These are phyloP conservation scores for Isatis lusitanica DNA, from an alignment of 441 rosid genomes.

Conservation along the genomic window DNA sequence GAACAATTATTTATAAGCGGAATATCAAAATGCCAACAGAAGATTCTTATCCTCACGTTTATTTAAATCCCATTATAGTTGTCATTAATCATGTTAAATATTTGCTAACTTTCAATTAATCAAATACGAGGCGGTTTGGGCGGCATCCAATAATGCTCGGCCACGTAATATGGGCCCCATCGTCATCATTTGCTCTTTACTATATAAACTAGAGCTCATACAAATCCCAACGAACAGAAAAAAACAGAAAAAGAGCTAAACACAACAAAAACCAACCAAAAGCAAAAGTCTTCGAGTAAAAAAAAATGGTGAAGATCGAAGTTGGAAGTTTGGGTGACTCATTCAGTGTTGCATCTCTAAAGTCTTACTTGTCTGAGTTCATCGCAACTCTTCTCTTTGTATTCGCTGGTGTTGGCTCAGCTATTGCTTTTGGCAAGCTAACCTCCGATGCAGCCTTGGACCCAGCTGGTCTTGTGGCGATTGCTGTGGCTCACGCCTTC, in stretches of 20 bases:
- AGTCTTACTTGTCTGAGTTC: constrained; percentile 74
- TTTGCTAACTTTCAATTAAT: constrained; percentile 23
- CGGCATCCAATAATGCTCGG: constrained; percentile 42
- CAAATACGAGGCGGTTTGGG: constrained; percentile 57
- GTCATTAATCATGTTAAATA: constrained; percentile 6
- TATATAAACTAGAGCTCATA: constrained; percentile 25
- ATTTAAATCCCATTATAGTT: constrained; percentile 22
- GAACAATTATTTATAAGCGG: background rate
- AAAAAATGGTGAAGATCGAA: constrained; percentile 68
- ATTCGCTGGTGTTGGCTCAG: constrained; percentile 91
- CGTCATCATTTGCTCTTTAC: constrained; percentile 44
- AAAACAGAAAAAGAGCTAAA: background rate
- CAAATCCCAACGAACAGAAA: background rate
- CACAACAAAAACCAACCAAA: background rate
- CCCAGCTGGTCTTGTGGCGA: constrained; percentile 78
- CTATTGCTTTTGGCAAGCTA: constrained; percentile 70
- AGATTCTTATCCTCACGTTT: constrained; percentile 24
- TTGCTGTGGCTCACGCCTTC: constrained; percentile 82
- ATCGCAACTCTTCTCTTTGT: constrained; percentile 85
- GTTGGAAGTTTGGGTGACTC: constrained; percentile 78
- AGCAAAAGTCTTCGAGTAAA: constrained; percentile 8
- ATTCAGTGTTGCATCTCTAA: constrained; percentile 64
- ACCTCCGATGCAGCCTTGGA: constrained; percentile 71
- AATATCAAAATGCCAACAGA: constrained; percentile 8
- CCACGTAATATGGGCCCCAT: constrained; percentile 39